Evolutionary conservation across 2,329 filamentous ascomycete species (phyloP).

Genomic region (Fusarium staphyleae): DNA sequence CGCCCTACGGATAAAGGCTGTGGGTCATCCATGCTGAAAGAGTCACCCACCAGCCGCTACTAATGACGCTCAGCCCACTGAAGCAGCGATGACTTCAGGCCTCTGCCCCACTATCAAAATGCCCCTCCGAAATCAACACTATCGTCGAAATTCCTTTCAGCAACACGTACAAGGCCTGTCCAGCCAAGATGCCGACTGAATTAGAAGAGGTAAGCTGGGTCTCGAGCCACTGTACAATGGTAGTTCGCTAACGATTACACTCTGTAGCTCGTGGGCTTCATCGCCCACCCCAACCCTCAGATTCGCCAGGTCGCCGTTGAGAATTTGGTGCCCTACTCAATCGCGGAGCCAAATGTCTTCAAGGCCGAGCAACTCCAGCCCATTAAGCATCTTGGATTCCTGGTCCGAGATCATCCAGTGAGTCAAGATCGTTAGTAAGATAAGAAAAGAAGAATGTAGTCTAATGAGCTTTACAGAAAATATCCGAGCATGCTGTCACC

Average conservation of each 20-base stretch:
- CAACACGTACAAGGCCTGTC: conserved; percentile 1
- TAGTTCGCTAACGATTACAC: conserved; percentile 18
- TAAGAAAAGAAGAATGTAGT: too few species aligned
- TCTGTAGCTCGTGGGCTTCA: conserved; percentile 84
- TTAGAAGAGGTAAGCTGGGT: conserved; percentile 69
- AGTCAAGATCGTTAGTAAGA: conserved; percentile 39
- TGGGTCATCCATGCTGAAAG: conserved; percentile 29
- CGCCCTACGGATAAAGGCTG: conserved; percentile 39
- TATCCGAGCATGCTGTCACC: conserved; percentile 90
- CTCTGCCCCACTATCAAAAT: conserved; percentile 37
- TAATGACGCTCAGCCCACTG: conserved; percentile 34
- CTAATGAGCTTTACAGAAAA: conserved; percentile 63
- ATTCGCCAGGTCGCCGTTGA: conserved; percentile 87
- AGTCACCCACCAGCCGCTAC: conserved; percentile 33
- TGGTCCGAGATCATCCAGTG: conserved; percentile 84
- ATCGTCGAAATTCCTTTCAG: conserved; percentile 28
- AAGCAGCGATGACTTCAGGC: conserved; percentile 43
- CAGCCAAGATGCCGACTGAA: conserved; percentile 70
- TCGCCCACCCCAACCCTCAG: conserved; percentile 89
- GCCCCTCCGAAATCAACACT: conserved; percentile 40
- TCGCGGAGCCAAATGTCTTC: conserved; percentile 78
- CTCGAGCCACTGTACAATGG: too few species aligned
- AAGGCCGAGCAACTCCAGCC: conserved; percentile 81
- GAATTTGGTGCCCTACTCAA: conserved; percentile 84
- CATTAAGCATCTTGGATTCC: conserved; percentile 84